A percentile compares a stretch with the other conserved stretches of the same genome.
Evolutionary conservation across 2,329 filamentous ascomycete species (phyloP).

Genomic region (Aspergillus eucalypticola): DNA sequence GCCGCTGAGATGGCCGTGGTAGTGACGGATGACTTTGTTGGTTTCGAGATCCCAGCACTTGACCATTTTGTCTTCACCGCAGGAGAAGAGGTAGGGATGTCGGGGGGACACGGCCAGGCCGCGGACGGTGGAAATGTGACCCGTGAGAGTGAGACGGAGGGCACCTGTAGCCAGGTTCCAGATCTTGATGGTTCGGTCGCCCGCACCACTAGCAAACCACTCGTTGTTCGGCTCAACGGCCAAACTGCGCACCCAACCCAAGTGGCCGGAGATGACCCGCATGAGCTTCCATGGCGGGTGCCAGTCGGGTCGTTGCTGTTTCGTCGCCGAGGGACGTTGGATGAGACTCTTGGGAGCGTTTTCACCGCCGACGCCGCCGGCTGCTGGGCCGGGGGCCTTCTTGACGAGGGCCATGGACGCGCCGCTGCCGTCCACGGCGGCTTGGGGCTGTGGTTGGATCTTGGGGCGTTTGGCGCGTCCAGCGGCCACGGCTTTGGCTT

Average conservation of each 20-base stretch:
- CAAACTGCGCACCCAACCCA: constrained; percentile 89
- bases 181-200: constrained; percentile 96
- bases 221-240: constrained; percentile 95
- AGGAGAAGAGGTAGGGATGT: constrained; percentile 96
- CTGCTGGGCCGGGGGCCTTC: constrained; percentile 32
- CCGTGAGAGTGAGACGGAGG: constrained; percentile 83
- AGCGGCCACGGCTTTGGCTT: constrained; percentile 64
- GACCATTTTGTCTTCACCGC: constrained; percentile 99
- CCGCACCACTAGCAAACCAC: constrained; percentile 95
- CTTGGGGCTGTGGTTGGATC: constrained; percentile 48
- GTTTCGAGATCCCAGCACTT: constrained; percentile 99
- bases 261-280: constrained; percentile 92
- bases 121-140: constrained; percentile 90
- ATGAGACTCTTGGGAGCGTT: constrained; percentile 62
- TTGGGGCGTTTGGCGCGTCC: constrained; percentile 65
- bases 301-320: constrained; percentile 83
- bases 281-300: constrained; percentile 98
- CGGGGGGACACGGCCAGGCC: constrained; percentile 88
- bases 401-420: constrained; percentile 60
- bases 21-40: constrained; percentile 98
- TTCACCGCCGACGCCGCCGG: constrained; percentile 36
- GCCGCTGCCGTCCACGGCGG: constrained; percentile 51
- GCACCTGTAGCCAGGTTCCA: constrained; percentile 91
- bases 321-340: constrained; percentile 60
- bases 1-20: constrained; percentile 93